Evolutionary conservation across 2,329 filamentous ascomycete species (phyloP).

Genomic region (Didymella arachidicola): DNA sequence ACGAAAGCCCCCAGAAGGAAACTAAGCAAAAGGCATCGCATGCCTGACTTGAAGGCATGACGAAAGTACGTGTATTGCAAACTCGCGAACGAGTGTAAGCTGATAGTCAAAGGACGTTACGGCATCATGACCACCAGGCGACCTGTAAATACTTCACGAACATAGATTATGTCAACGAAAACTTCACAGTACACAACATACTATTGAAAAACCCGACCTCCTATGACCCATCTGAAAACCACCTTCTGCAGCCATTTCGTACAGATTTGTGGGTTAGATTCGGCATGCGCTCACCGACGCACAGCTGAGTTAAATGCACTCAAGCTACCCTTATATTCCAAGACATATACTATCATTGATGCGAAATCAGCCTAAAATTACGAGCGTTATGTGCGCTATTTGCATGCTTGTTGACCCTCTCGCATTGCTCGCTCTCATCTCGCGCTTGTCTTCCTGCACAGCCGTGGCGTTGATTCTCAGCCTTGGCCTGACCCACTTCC

Average conservation of each 20-base stretch:
- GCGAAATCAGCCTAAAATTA: background rate
- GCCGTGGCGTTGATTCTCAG: slow-evolving; percentile 5
- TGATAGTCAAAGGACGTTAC: background rate
- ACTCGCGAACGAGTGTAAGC: background rate
- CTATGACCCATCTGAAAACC: background rate
- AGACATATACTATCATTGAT: background rate
- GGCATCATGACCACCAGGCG: background rate
- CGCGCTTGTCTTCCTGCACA: slow-evolving; percentile 17
- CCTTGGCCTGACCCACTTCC: slow-evolving; percentile 11
- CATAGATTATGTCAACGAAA: background rate
- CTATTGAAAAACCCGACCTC: background rate
- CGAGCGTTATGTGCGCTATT: too few relatives aligned
- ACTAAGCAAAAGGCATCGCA: slow-evolving; percentile 34
- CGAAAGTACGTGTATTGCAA: background rate
- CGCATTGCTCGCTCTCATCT: slow-evolving; percentile 16
- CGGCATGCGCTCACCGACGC: background rate
- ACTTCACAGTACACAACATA: background rate
- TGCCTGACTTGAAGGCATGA: slow-evolving; percentile 22
- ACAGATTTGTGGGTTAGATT: too few relatives aligned
- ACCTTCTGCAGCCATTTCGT: background rate
- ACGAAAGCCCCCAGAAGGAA: slow-evolving; percentile 19
- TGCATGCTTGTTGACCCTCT: background rate
- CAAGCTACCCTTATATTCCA: background rate
- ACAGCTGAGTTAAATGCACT: background rate
- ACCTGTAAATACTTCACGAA: slow-evolving; percentile 5